phyloP scores from a whole-genome alignment of 177 flowering plant genomes.

The Tripterygium wilfordii region DNA sequence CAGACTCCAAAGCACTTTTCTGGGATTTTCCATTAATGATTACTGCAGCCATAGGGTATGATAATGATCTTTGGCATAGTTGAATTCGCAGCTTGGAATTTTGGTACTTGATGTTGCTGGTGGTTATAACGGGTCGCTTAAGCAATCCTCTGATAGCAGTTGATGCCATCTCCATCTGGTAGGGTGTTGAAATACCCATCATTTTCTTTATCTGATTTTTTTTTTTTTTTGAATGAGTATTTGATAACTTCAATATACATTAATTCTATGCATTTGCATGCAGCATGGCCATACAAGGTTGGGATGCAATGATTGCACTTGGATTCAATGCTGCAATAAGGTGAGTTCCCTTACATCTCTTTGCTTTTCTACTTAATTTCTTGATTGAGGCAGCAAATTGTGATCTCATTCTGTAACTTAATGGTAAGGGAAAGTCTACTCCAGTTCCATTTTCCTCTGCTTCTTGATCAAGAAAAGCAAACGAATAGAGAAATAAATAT shows the following conservation, averaged over 20 bases:
- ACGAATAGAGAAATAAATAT: too few species aligned
- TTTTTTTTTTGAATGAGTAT: background rate
- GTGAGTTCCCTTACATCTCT: conserved; percentile 13
- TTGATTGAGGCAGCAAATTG: too few species aligned
- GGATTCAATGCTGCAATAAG: conserved; percentile 87
- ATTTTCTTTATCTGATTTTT: background rate
- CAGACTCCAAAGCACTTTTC: too few species aligned
- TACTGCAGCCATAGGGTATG: too few species aligned
- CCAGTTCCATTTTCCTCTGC: too few species aligned
- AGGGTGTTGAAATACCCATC: background rate
- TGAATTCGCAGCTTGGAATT: conserved; percentile 45
- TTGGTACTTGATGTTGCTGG: conserved; percentile 58
- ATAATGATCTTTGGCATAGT: conserved; percentile 3
- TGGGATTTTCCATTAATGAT: too few species aligned
- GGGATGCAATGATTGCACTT: conserved; percentile 63
- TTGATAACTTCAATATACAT: background rate
- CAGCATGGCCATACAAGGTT: conserved; percentile 76
- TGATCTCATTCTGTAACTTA: too few species aligned
- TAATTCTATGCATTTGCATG: too few species aligned
- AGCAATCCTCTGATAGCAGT: conserved; percentile 45
- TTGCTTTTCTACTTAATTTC: too few species aligned
- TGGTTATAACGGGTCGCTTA: conserved; percentile 46
- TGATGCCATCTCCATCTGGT: conserved; percentile 61
- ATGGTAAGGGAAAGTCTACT: too few species aligned
- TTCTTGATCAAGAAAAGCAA: too few species aligned